Evolutionary conservation across 257 asterid species (phyloP).

Genomic region (Leonotis leonurus): DNA sequence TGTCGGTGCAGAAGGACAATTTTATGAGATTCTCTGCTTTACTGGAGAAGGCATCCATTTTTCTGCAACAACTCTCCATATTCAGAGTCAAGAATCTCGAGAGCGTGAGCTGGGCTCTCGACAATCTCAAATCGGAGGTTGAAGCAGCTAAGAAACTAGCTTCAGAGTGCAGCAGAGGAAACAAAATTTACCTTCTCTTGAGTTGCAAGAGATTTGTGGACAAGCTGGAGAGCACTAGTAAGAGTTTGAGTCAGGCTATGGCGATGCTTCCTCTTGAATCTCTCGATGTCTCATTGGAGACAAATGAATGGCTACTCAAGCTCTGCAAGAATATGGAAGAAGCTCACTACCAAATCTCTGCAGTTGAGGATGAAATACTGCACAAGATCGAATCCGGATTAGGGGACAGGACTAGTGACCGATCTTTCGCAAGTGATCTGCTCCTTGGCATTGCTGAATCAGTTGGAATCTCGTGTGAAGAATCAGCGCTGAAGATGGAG

Average conservation of each 20-base stretch:
- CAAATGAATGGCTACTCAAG: slow-evolving; percentile 13
- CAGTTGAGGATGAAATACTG: slow-evolving; percentile 27
- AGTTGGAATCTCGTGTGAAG: slow-evolving; percentile 25
- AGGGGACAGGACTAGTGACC: slow-evolving; percentile 31
- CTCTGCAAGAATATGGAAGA: slow-evolving; percentile 30
- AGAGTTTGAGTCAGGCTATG: slow-evolving; percentile 22
- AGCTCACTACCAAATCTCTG: slow-evolving; percentile 20
- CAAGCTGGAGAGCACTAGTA: slow-evolving; percentile 19
- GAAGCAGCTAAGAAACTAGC: slow-evolving; percentile 20
- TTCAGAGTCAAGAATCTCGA: neutral
- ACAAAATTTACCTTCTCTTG: slow-evolving; percentile 35
- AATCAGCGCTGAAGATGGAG: slow-evolving; percentile 19
- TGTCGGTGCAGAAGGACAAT: slow-evolving; percentile 26
- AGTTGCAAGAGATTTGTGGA: slow-evolving; percentile 29
- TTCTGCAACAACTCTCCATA: slow-evolving; percentile 25
- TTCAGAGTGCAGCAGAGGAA: slow-evolving; percentile 22
- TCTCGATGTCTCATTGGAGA: slow-evolving; percentile 8
- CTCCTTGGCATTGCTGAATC: slow-evolving; percentile 24
- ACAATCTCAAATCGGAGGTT: slow-evolving; percentile 27
- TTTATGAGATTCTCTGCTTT: slow-evolving; percentile 23
- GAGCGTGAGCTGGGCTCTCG: slow-evolving; percentile 4
- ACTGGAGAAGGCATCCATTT: slow-evolving; percentile 22
- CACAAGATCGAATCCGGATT: slow-evolving; percentile 31
- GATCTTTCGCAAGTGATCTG: slow-evolving; percentile 32
- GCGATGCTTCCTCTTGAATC: slow-evolving; percentile 7